phyloP scores from a whole-genome alignment of 1,284 basidiomycete genomes.

The Cryptococcus sp. region DNA sequence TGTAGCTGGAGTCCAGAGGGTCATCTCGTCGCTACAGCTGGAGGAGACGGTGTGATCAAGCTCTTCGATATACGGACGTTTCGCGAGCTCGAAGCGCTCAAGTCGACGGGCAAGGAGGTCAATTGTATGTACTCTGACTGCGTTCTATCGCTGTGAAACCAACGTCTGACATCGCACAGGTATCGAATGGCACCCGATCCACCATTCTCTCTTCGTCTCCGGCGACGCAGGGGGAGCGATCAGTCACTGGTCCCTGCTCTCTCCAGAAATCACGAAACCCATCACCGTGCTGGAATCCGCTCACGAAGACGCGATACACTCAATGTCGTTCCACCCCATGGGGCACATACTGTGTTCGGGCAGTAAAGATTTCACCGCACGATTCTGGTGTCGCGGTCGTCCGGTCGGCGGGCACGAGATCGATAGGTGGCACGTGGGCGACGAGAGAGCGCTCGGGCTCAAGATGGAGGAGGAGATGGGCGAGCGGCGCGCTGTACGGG shows the following conservation, averaged over 20 bases:
- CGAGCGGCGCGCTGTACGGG: conserved; percentile 17
- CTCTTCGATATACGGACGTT: conserved; percentile 98
- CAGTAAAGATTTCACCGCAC: conserved; percentile 94
- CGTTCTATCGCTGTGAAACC: neutral
- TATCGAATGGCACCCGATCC: conserved; percentile 91
- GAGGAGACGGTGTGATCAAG: conserved; percentile 88
- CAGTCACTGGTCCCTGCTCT: conserved; percentile 82
- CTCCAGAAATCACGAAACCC: conserved; percentile 57
- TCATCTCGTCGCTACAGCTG: conserved; percentile 88
- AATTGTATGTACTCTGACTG: conserved; percentile 68
- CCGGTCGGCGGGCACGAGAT: conserved; percentile 65
- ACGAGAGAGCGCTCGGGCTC: conserved; percentile 36
- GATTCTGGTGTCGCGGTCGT: conserved; percentile 90
- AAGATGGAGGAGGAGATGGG: conserved; percentile 56
- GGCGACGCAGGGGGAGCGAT: conserved; percentile 93
- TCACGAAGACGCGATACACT: conserved; percentile 97
- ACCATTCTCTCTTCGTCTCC: conserved; percentile 81
- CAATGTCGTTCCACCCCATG: conserved; percentile 90
- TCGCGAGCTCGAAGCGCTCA: conserved; percentile 87
- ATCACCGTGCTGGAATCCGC: conserved; percentile 84
- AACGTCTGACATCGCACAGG: conserved; percentile 56
- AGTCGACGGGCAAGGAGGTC: conserved; percentile 96
- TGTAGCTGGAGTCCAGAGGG: conserved; percentile 91
- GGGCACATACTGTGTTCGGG: conserved; percentile 91
- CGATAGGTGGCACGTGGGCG: conserved; percentile 55